Percentiles rank a stretch among this genome's conserved stretches.
Conservation (phyloP, 306 rosid genomes). For the Fragaria vesca region DNA sequence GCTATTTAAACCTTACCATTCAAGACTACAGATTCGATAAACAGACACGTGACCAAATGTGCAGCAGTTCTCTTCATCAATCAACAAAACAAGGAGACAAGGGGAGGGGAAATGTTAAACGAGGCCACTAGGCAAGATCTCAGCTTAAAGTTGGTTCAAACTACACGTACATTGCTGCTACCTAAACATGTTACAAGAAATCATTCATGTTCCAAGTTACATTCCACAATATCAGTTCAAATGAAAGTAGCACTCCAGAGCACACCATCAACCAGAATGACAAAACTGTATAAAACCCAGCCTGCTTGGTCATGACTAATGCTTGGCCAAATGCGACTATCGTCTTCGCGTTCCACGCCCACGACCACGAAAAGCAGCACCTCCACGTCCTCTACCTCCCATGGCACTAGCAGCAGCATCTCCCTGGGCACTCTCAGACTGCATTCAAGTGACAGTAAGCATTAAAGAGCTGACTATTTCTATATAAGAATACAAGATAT, state of each 20-base stretch:
- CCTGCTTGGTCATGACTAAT: background rate
- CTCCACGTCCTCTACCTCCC: slow-evolving; percentile 98
- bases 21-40: background rate
- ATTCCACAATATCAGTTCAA: background rate
- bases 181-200: background rate
- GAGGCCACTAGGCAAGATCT: background rate
- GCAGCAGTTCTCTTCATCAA: slow-evolving; percentile 3
- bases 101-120: background rate
- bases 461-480: background rate
- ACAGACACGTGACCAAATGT: background rate
- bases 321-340: slow-evolving; percentile 22
- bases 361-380: slow-evolving; percentile 63
- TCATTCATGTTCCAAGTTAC: background rate
- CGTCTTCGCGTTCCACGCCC: slow-evolving; percentile 95
- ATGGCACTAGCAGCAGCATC: slow-evolving; percentile 98
- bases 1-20: background rate
- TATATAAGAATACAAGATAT: background rate
- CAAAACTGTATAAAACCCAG: slow-evolving; percentile 14
- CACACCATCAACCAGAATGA: slow-evolving; percentile 7
- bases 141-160: slow-evolving; percentile 4
- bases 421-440: slow-evolving; percentile 99
- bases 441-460: slow-evolving; percentile 26
- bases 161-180: background rate
- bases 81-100: background rate
- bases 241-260: slow-evolving; percentile 3